These are phyloP conservation scores for Yarrowia alimentaria DNA, from an alignment of 805 yeast genomes.

Conservation along the genomic window DNA sequence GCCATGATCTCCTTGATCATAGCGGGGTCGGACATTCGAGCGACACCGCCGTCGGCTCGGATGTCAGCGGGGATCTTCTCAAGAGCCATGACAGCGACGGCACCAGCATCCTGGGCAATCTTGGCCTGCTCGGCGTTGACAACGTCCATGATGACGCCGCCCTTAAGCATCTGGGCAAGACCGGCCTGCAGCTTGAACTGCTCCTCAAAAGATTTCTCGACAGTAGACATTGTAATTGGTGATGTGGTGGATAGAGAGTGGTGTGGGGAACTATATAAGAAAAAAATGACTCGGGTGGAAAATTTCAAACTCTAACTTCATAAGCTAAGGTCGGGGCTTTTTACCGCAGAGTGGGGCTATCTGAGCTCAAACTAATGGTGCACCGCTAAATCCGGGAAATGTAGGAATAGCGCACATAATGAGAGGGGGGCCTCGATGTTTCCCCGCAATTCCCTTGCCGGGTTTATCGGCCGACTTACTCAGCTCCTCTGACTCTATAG, in stretches of 20 bases:
- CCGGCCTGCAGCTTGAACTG: slow-evolving; percentile 57
- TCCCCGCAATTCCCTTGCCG: too few species aligned
- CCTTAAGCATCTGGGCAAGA: slow-evolving; percentile 82
- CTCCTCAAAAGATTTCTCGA: slow-evolving; percentile 28
- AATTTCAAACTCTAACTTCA: slow-evolving; percentile 24
- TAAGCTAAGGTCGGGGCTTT: slow-evolving; percentile 14
- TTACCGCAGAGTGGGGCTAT: slow-evolving; percentile 26
- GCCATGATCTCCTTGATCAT: slow-evolving; percentile 74
- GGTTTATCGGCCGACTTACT: too few species aligned
- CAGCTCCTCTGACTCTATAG: too few species aligned
- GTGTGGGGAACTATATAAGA: slow-evolving; percentile 28
- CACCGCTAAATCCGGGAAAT: background rate
- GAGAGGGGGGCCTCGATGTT: background rate
- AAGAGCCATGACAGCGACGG: slow-evolving; percentile 86
- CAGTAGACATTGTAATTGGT: slow-evolving; percentile 21
- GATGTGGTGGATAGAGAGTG: slow-evolving; percentile 6
- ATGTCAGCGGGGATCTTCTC: slow-evolving; percentile 85
- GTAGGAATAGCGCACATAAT: too few species aligned
- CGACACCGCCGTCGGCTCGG: slow-evolving; percentile 76
- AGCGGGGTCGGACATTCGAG: slow-evolving; percentile 82
- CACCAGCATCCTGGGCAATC: slow-evolving; percentile 80
- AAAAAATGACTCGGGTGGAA: slow-evolving; percentile 28
- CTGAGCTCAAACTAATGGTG: background rate
- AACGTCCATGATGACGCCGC: slow-evolving; percentile 55
- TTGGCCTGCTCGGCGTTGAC: slow-evolving; percentile 77